Conservation (phyloP, 2,329 filamentous ascomycete genomes). For the Colletotrichum lini region DNA sequence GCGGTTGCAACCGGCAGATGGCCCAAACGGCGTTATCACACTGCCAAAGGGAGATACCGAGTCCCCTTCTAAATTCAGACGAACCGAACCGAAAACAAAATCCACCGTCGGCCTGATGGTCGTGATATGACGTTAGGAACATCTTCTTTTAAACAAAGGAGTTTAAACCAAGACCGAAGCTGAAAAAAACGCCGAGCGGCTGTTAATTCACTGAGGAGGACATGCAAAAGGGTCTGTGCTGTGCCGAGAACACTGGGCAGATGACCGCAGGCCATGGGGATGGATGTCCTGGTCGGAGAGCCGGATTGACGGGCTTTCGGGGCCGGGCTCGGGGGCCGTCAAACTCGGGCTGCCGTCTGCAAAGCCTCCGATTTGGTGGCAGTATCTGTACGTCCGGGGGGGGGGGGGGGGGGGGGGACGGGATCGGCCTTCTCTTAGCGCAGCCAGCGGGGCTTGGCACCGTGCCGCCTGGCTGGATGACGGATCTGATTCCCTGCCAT, state of each 20-base stretch:
- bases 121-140: constrained; percentile 13
- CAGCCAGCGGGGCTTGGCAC: constrained; percentile 10
- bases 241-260: not conserved
- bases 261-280: too few relatives aligned
- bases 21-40: constrained; percentile 26
- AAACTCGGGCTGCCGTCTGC: not conserved
- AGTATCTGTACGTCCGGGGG: too few relatives aligned
- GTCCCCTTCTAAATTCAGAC: not conserved
- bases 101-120: constrained; percentile 3
- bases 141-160: constrained; percentile 18
- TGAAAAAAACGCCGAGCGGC: not conserved
- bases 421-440: not conserved
- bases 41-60: not conserved
- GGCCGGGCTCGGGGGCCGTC: not conserved
- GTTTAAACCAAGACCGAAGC: not conserved
- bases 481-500: too few relatives aligned
- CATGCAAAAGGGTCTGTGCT: not conserved
- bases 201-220: not conserved
- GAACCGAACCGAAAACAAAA: not conserved
- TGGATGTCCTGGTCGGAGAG: not conserved
- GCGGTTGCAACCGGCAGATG: constrained; percentile 23
- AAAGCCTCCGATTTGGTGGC: not conserved
- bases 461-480: not conserved
- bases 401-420: not conserved
- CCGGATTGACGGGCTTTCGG: not conserved